phyloP scores from a whole-genome alignment of 2,329 filamentous ascomycete species.

The Colletotrichum trifolii region DNA sequence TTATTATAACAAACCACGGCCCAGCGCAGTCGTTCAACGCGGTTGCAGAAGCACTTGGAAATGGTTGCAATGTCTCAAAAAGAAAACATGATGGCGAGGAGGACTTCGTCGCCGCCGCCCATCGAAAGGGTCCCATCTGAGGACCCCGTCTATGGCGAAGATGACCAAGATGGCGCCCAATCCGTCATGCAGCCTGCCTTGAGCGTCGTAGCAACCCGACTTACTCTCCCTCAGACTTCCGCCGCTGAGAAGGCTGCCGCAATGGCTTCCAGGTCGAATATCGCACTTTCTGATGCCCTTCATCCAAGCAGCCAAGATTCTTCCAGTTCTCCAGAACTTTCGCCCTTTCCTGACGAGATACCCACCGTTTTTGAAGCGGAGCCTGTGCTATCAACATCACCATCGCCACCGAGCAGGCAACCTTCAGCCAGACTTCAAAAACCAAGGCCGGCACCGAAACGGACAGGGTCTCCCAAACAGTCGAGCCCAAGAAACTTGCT shows the following conservation, averaged over 20 bases:
- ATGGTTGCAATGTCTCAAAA: conserved; percentile 33
- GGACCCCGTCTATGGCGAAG: conserved; percentile 46
- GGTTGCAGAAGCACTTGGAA: background rate
- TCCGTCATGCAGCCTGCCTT: conserved; percentile 70
- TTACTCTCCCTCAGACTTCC: conserved; percentile 65
- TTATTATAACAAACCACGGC: conserved; percentile 17
- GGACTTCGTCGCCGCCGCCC: conserved; percentile 17
- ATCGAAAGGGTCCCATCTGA: conserved; percentile 40
- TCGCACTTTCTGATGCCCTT: conserved; percentile 47
- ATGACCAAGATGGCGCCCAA: conserved; percentile 66
- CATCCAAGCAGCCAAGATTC: conserved; percentile 27
- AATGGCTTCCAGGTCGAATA: conserved; percentile 55
- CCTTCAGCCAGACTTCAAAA: conserved; percentile 33
- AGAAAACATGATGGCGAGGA: conserved; percentile 13
- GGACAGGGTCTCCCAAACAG: conserved; percentile 52
- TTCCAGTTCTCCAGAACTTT: conserved; percentile 33
- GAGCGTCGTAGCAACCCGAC: conserved; percentile 65
- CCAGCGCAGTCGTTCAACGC: background rate
- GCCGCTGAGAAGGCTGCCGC: conserved; percentile 68
- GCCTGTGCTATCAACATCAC: conserved; percentile 16
- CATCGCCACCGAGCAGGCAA: conserved; percentile 20
- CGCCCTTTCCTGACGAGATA: conserved; percentile 34
- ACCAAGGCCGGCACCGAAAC: conserved; percentile 18
- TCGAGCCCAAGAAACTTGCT: conserved; percentile 53
- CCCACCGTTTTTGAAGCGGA: conserved; percentile 32